phyloP scores from a whole-genome alignment of 371 early-diverging fungal species.

The Haplosporangium sp. region DNA sequence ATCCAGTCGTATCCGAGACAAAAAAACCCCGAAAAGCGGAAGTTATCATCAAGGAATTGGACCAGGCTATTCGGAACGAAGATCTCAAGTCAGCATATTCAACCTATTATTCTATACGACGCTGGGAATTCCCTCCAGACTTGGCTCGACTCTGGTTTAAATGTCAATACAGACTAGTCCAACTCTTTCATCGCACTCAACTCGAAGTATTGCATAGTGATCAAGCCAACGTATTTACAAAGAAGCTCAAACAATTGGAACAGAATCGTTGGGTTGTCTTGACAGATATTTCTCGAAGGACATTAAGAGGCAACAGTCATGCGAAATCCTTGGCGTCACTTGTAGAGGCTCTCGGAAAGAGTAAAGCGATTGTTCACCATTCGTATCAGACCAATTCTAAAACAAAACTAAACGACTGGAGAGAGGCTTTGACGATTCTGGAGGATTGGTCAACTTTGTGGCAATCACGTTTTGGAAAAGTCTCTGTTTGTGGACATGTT shows the following conservation, averaged over 20 bases:
- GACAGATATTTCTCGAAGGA: slow-evolving; percentile 11
- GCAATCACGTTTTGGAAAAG: too few species aligned
- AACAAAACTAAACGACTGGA: slow-evolving; percentile 25
- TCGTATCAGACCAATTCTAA: slow-evolving; percentile 6
- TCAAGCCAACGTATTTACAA: neutral
- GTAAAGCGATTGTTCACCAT: slow-evolving; percentile 28
- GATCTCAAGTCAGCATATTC: slow-evolving; percentile 14
- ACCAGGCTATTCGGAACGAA: slow-evolving; percentile 5
- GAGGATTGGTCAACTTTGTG: slow-evolving; percentile 24
- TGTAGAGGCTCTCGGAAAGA: slow-evolving; percentile 37
- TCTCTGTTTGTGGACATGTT: neutral
- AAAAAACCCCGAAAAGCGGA: neutral
- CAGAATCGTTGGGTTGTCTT: slow-evolving; percentile 11
- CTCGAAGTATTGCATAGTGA: slow-evolving; percentile 3
- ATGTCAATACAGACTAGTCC: slow-evolving; percentile 21
- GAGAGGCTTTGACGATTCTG: slow-evolving; percentile 30
- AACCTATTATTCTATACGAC: slow-evolving; percentile 7
- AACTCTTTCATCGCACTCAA: slow-evolving; percentile 19
- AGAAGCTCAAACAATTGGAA: slow-evolving; percentile 5
- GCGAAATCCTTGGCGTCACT: slow-evolving; percentile 12
- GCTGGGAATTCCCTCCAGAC: slow-evolving; percentile 3
- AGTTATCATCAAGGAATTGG: slow-evolving; percentile 7
- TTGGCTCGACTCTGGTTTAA: slow-evolving; percentile 9
- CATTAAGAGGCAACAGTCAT: neutral
- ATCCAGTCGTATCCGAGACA: neutral